A percentile compares a stretch with the other conserved stretches of the same genome.
Conservation (phyloP, 345 rosid genomes). For the Microcos paniculata region DNA sequence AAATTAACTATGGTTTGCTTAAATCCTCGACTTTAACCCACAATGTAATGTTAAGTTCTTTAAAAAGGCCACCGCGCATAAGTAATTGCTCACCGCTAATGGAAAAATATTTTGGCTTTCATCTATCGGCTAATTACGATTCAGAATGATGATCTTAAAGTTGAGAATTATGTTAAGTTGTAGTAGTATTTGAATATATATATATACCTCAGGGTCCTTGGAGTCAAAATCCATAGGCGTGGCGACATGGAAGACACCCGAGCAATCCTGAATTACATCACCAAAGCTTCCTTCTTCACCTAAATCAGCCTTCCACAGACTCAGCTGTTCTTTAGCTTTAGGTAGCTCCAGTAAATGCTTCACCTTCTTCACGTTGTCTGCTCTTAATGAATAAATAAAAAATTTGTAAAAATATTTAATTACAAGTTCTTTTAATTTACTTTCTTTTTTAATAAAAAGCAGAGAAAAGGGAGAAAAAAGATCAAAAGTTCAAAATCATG, state of each 20-base stretch:
- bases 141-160: no score
- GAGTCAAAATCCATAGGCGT: conserved; percentile 34
- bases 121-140: no score
- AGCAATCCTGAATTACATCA: conserved; percentile 32
- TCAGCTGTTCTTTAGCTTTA: conserved; percentile 24
- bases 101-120: no score
- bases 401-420: neutral
- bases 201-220: conserved; percentile 29
- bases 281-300: conserved; percentile 31
- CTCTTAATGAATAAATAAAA: neutral
- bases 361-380: conserved; percentile 24
- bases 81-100: no score
- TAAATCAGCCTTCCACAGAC: conserved; percentile 32
- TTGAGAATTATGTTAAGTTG: no score
- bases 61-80: no score
- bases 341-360: conserved; percentile 31
- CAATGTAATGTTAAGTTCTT: no score
- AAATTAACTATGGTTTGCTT: no score
- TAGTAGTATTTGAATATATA: neutral
- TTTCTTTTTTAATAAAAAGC: neutral
- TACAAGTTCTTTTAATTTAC: neutral
- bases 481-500: neutral
- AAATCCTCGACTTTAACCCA: no score
- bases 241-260: conserved; percentile 38
- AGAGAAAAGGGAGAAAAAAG: neutral